Evolutionary conservation across 352 stramenopile genomes (phyloP).

Genomic region (Globisporangium nunn): DNA sequence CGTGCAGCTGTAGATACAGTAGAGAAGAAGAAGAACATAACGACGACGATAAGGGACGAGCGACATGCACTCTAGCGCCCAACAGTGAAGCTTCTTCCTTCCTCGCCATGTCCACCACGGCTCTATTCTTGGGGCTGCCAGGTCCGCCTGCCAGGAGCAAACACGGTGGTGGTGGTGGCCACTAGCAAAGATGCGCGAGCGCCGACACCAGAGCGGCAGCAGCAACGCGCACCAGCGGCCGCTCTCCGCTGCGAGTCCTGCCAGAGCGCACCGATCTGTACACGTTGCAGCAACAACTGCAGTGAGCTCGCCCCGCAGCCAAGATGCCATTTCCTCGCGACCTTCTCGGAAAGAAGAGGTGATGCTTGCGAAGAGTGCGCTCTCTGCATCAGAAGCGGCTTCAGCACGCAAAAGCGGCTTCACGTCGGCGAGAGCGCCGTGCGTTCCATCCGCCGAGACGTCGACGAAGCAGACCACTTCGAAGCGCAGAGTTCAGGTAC

Average conservation of each 20-base stretch:
- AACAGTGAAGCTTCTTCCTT: too few relatives aligned
- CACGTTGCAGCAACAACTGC: background rate
- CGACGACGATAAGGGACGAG: too few relatives aligned
- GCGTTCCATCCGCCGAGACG: slow-evolving; percentile 4
- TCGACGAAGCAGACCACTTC: slow-evolving; percentile 4
- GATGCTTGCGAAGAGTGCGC: background rate
- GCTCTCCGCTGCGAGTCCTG: background rate
- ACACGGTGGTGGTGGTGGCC: too few relatives aligned
- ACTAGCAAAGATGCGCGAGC: slow-evolving; percentile 24
- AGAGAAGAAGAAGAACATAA: background rate
- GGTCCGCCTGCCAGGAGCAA: too few relatives aligned
- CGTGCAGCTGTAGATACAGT: background rate
- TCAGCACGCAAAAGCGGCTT: slow-evolving; percentile 7
- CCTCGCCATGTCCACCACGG: too few relatives aligned
- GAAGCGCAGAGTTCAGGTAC: slow-evolving; percentile 28
- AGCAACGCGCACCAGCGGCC: slow-evolving; percentile 32
- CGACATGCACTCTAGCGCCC: too few relatives aligned
- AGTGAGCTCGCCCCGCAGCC: background rate
- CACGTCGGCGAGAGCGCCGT: slow-evolving; percentile 17
- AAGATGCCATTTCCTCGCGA: slow-evolving; percentile 1
- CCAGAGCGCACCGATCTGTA: background rate
- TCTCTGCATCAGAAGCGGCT: background rate
- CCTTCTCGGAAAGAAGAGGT: slow-evolving; percentile 1
- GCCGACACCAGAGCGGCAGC: slow-evolving; percentile 43
- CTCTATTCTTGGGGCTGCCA: background rate